Evolutionary conservation across 1,284 basidiomycete species (phyloP).

Genomic region (Ceratobasidium sp.): DNA sequence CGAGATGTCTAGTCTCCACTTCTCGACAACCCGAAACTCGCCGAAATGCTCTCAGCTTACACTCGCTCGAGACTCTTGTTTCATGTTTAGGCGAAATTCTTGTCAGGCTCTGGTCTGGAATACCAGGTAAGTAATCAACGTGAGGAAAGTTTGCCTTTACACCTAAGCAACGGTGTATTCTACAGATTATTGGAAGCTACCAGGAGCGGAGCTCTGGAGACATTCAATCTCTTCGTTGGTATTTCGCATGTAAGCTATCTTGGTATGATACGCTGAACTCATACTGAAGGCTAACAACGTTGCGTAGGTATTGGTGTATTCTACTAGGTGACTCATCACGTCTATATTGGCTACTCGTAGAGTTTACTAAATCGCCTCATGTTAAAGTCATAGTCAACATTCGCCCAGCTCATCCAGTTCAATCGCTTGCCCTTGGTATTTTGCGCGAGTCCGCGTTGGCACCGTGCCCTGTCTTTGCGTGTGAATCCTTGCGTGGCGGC

Average conservation of each 20-base stretch:
- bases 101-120: too few species aligned
- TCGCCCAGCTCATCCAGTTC: background rate
- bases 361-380: background rate
- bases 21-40: background rate
- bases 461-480: too few species aligned
- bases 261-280: background rate
- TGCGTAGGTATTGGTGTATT: too few species aligned
- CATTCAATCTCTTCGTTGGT: background rate
- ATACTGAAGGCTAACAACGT: too few species aligned
- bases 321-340: too few species aligned
- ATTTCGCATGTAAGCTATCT: constrained; percentile 24
- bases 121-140: too few species aligned
- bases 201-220: background rate
- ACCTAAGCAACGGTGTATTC: too few species aligned
- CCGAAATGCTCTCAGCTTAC: background rate
- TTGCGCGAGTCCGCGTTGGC: background rate
- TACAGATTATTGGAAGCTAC: too few species aligned
- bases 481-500: too few species aligned
- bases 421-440: background rate
- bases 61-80: background rate
- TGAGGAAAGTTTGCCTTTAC: too few species aligned
- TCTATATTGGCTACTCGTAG: constrained; percentile 1
- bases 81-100: too few species aligned
- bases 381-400: constrained; percentile 23
- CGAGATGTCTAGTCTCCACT: background rate